Evolutionary conservation across 2,329 filamentous ascomycete genomes (phyloP).

Genomic region (Amylocarpus encephaloides): DNA sequence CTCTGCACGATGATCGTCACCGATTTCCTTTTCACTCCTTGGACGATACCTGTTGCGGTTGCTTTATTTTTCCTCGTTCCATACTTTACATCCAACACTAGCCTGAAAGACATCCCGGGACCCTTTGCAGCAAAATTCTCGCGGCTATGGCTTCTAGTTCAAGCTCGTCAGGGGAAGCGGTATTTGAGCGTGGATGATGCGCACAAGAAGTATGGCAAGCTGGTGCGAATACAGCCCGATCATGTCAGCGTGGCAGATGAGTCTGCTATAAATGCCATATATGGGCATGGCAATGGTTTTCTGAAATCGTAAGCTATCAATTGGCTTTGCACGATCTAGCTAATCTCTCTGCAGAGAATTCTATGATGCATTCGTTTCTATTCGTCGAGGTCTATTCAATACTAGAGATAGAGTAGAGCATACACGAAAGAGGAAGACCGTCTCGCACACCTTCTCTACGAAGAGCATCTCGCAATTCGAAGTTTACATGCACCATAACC

Average conservation of each 20-base stretch:
- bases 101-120: slow-evolving; percentile 38
- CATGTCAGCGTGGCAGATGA: slow-evolving; percentile 79
- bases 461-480: slow-evolving; percentile 82
- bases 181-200: slow-evolving; percentile 57
- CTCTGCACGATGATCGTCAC: slow-evolving; percentile 32
- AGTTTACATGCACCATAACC: slow-evolving; percentile 77
- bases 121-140: slow-evolving; percentile 57
- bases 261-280: slow-evolving; percentile 67
- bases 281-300: slow-evolving; percentile 74
- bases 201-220: slow-evolving; percentile 66
- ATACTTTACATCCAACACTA: slow-evolving; percentile 28
- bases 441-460: slow-evolving; percentile 78
- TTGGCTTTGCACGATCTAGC: not conserved
- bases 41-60: slow-evolving; percentile 41
- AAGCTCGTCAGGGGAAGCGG: slow-evolving; percentile 58
- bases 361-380: slow-evolving; percentile 88
- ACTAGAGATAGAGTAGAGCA: slow-evolving; percentile 77
- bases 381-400: slow-evolving; percentile 81
- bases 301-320: slow-evolving; percentile 51
- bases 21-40: slow-evolving; percentile 40
- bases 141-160: slow-evolving; percentile 72
- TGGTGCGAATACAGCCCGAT: slow-evolving; percentile 78
- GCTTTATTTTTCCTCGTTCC: slow-evolving; percentile 33
- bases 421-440: slow-evolving; percentile 80
- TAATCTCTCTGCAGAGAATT: slow-evolving; percentile 55